Evolutionary conservation across 2,329 filamentous ascomycete species (phyloP).

Genomic region (Botrytis cinerea): DNA sequence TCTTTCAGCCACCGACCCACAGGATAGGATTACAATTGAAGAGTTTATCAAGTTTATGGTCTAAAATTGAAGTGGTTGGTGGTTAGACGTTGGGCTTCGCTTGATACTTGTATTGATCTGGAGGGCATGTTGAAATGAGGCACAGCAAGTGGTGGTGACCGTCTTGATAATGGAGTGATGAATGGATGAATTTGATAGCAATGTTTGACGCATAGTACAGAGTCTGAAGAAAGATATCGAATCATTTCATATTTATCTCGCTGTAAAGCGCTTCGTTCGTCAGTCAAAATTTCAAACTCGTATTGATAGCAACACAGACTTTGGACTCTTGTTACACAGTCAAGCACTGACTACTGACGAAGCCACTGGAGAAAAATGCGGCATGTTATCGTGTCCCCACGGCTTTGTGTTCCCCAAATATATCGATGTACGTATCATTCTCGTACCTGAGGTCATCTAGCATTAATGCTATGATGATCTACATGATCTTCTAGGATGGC

Average conservation of each 20-base stretch:
- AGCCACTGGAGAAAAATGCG: background rate
- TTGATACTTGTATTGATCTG: constrained; percentile 2
- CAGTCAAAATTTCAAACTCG: background rate
- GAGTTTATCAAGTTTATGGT: background rate
- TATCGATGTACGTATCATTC: background rate
- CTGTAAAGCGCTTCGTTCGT: background rate
- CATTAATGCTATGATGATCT: background rate
- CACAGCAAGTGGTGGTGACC: background rate
- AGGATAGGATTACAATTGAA: background rate
- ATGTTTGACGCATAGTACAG: background rate
- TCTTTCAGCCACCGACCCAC: constrained; percentile 20
- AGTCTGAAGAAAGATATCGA: background rate
- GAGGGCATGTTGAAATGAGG: constrained; percentile 1
- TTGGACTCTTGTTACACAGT: background rate
- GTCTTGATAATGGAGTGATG: background rate
- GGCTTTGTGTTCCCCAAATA: background rate
- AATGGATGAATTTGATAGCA: background rate
- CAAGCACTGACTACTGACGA: background rate
- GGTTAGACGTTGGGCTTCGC: background rate
- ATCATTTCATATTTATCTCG: background rate
- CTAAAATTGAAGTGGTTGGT: constrained; percentile 11
- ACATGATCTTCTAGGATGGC: background rate
- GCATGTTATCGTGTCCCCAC: background rate
- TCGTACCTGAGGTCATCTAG: background rate
- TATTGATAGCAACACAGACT: background rate